phyloP scores from a whole-genome alignment of 2,329 filamentous ascomycete genomes.

The Dendrostoma leiphaemia region DNA sequence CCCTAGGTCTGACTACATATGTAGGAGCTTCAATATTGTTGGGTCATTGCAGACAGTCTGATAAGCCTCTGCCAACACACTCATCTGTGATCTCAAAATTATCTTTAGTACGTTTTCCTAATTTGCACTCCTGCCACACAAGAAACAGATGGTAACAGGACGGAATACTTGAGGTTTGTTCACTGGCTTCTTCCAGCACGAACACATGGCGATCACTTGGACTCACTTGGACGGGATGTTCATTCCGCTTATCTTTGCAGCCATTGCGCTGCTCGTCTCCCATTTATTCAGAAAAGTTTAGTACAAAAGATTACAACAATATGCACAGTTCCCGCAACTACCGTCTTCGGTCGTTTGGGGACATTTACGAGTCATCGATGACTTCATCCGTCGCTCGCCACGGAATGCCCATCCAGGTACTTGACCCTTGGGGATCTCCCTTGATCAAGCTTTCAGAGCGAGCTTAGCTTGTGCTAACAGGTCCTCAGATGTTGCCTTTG shows the following conservation, averaged over 20 bases:
- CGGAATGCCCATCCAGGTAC: slow-evolving; percentile 17
- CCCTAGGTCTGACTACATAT: too few relatives aligned
- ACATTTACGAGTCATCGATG: slow-evolving; percentile 14
- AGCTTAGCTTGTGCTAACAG: background rate
- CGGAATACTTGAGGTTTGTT: background rate
- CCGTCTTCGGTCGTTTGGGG: slow-evolving; percentile 8
- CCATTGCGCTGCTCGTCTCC: slow-evolving; percentile 9
- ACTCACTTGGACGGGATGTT: background rate
- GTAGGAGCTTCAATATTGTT: too few relatives aligned
- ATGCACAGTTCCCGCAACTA: slow-evolving; percentile 15
- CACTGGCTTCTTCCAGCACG: background rate
- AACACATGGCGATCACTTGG: too few relatives aligned
- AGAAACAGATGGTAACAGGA: background rate
- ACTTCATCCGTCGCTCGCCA: slow-evolving; percentile 10
- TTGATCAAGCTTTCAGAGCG: background rate
- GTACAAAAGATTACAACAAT: slow-evolving; percentile 16
- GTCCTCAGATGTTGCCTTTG: slow-evolving; percentile 14
- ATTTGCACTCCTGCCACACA: background rate
- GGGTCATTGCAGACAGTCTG: too few relatives aligned
- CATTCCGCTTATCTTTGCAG: slow-evolving; percentile 22
- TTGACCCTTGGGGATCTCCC: background rate
- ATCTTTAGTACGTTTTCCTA: background rate
- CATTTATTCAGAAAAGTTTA: slow-evolving; percentile 11
- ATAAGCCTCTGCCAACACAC: too few relatives aligned
- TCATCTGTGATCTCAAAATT: background rate